Evolutionary conservation across 2,329 filamentous ascomycete species (phyloP), one percentile per base, ranked within the genome.

Genomic region (Trichoderma simmonsii): DNA sequence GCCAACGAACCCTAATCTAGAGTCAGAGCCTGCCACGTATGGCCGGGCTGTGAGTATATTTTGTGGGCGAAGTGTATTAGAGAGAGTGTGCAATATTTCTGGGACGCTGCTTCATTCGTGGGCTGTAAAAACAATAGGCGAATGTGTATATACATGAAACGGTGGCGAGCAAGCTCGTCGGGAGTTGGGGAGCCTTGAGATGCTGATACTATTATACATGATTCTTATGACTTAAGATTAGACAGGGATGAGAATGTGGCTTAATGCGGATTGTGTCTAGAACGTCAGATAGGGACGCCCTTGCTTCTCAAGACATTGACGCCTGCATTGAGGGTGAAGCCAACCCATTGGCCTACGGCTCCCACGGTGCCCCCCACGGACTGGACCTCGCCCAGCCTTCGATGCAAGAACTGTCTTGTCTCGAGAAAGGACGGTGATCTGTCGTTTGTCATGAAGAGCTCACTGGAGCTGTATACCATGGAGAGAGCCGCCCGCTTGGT

Each of bases 401-500:
- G 87, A 70, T 91, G 88, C 68, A 98, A 83, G 80, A 98, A 99
- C 11, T 89, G 86, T 75, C 91, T 90, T 4, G 96, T 98, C 74
- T 95, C 93, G 11, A 79, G 80, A 77, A 93, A 96, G n/a, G 88
- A 89, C 0, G 87, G 83, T 4, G 91, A 94, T 73, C 85, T 86
- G 81, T 98, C 96, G 72, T 92, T 94, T 26, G 94, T 98, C 94
- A 98, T 98, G 83, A 95, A 97, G 6, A 98, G 85, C 82, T 99
- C 96, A 71, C 91, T 88, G 39, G 91, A 89, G 66, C 93, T 93
- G 76, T 90, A 90, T 56, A 88, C 84, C 75, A 86, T 82, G 39
- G 87, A 87, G 11, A 90, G 81, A 24, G 85, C 85, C 4, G 84
- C 87, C 63, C 88, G 86, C 79, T 89, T 89, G 71, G 87, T 85